Evolutionary conservation across 768 basidiomycete species (phyloP).

Genomic region (Phanerochaete sordida): DNA sequence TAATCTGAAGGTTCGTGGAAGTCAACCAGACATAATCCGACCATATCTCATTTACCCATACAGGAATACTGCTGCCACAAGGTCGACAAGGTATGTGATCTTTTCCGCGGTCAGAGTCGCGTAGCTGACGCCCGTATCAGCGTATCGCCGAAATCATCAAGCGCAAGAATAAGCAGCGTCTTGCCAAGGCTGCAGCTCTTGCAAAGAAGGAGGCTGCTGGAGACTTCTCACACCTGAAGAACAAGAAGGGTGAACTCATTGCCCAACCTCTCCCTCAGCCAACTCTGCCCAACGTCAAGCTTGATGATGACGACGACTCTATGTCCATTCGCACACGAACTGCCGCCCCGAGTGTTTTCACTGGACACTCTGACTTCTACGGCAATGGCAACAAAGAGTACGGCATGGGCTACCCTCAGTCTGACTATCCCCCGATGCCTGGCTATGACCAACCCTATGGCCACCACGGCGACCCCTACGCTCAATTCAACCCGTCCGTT

Average conservation of each 20-base stretch:
- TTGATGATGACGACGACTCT: slow-evolving; percentile 69
- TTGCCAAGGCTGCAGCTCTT: slow-evolving; percentile 72
- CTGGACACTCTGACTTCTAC: slow-evolving; percentile 41
- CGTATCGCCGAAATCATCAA: slow-evolving; percentile 94
- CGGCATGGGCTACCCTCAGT: slow-evolving; percentile 33
- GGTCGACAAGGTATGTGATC: slow-evolving; percentile 79
- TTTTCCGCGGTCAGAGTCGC: slow-evolving; percentile 14
- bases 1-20: slow-evolving; percentile 75
- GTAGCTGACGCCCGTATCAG: slow-evolving; percentile 32
- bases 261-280: slow-evolving; percentile 87
- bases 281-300: slow-evolving; percentile 87
- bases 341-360: slow-evolving; percentile 52
- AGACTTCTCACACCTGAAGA: slow-evolving; percentile 88
- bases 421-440: slow-evolving; percentile 70
- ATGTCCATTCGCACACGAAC: slow-evolving; percentile 54
- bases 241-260: slow-evolving; percentile 85
- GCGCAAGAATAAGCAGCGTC: slow-evolving; percentile 82
- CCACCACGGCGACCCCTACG: slow-evolving; percentile 44
- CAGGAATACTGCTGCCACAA: slow-evolving; percentile 96
- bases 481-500: slow-evolving; percentile 56
- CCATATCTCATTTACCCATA: neutral
- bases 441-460: slow-evolving; percentile 65
- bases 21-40: slow-evolving; percentile 17
- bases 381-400: slow-evolving; percentile 40
- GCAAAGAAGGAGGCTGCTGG: slow-evolving; percentile 91